Base-by-base conservation (phyloP, 352 stramenopile genomes). In the Globisporangium camurandrum region DNA sequence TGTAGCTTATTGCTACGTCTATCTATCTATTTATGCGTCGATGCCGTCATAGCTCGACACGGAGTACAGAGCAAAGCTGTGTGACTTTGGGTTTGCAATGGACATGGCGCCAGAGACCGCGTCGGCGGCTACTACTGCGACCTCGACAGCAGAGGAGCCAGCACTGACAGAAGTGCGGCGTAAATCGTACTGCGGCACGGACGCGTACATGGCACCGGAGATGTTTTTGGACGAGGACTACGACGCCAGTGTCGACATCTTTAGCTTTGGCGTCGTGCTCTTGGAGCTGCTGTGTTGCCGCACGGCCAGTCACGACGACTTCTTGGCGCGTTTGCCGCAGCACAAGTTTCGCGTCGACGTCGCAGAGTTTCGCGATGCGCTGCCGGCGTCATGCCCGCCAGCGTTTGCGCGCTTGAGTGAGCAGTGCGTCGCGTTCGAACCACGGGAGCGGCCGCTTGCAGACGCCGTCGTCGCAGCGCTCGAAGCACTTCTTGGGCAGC, bases 141-240 rank as follows among this genome's bases (percentile, higher is more conserved):
- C 60, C 19, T 51, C 56, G 38, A 51, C 59, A 19, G 46, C 48
- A 4, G 50, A 66, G 2, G 57, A 82, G 20, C 57, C 57, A 46
- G 49, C 49, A 16, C 52, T 48, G 26, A 60, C 57, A 36, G 70
- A 69, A 39, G 64, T 64, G 54, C 71, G 75, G 0, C 69, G 83
- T 44, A 93, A 92, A 56, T 93, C 83, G 34, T 89, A 92, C 59
- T 93, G 83, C 51, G 83, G 83, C 31, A 93, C 83, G 28, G 83
- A 93, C 56, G 81, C 78, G 22, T 93, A 88, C 68, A 88, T 88
- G 74, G 79, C 79, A 11, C 79, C 79, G 0, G 79, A 91, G 51
- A 88, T 91, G 75, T 88, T 91, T 47, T 62, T 91, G 39, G 75
- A 87, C 53, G 76, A 91, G 28, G 79, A 91, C 57, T 91, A 91